These are phyloP conservation scores for Lactifluus subvellereus DNA, from an alignment of 768 basidiomycete genomes.

Conservation along the genomic window DNA sequence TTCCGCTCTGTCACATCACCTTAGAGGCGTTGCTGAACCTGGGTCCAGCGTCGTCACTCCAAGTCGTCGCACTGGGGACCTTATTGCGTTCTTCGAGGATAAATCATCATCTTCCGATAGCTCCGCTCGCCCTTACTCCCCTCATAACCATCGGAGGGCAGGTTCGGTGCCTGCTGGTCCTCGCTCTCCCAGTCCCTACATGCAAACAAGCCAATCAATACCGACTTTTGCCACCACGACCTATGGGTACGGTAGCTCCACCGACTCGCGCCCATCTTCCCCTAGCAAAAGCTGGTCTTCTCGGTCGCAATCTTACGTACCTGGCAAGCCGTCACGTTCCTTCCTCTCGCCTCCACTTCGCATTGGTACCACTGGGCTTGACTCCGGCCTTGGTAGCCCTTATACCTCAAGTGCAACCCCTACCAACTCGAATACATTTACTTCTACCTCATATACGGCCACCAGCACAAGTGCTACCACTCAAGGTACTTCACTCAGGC, in stretches of 20 bases:
- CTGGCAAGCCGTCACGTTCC: conserved; percentile 26
- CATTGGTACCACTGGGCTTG: conserved; percentile 27
- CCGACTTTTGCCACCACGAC: conserved; percentile 37
- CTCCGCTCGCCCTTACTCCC: conserved; percentile 29
- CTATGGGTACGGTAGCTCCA: conserved; percentile 34
- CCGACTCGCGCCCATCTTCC: conserved; percentile 43
- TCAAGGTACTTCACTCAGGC: conserved; percentile 49
- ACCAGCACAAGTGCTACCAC: conserved; percentile 32
- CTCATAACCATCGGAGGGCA: conserved; percentile 44
- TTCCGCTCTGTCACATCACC: conserved; percentile 40
- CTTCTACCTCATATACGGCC: conserved; percentile 33
- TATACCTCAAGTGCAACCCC: conserved; percentile 27
- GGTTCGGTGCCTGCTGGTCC: conserved; percentile 41
- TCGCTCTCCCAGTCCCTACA: conserved; percentile 36
- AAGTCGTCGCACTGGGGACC: conserved; percentile 55
- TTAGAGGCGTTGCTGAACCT: conserved; percentile 56
- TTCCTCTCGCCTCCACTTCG: conserved; percentile 45
- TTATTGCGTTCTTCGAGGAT: conserved; percentile 71
- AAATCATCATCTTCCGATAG: conserved; percentile 37
- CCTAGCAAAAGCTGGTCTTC: conserved; percentile 41
- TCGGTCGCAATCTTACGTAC: conserved; percentile 28
- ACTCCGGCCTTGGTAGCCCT: conserved; percentile 34
- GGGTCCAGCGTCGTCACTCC: conserved; percentile 35
- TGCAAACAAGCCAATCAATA: conserved; percentile 36
- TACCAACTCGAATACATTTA: conserved; percentile 37